These are phyloP conservation scores for Dioszegia aurantiaca DNA, from an alignment of 768 basidiomycete genomes.

Conservation along the genomic window DNA sequence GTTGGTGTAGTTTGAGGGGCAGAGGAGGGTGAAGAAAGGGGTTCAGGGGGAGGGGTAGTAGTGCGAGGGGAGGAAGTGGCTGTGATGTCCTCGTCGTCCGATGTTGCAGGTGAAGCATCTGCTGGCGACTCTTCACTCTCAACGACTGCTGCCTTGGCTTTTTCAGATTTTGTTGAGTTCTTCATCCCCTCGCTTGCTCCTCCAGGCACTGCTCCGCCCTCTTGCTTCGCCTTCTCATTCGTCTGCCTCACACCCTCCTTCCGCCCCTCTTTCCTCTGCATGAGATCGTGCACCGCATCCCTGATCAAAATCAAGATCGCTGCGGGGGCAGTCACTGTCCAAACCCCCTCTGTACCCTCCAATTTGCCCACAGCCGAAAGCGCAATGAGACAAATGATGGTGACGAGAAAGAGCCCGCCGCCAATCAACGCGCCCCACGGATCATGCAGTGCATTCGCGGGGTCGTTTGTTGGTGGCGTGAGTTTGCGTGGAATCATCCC, in stretches of 20 bases:
- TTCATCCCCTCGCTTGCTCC: neutral
- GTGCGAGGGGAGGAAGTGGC: no score
- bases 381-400: constrained; percentile 71
- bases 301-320: constrained; percentile 68
- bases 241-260: constrained; percentile 4
- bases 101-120: no score
- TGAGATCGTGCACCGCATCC: constrained; percentile 57
- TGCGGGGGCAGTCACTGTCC: constrained; percentile 71
- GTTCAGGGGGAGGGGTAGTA: no score
- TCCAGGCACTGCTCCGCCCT: neutral
- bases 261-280: constrained; percentile 14
- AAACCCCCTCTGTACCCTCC: constrained; percentile 49
- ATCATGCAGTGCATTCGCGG: constrained; percentile 68
- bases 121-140: no score
- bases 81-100: no score
- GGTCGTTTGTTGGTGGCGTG: constrained; percentile 51
- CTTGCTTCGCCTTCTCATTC: constrained; percentile 4
- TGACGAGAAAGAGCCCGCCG: constrained; percentile 62
- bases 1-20: no score
- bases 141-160: no score
- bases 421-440: constrained; percentile 72
- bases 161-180: neutral
- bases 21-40: no score
- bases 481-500: constrained; percentile 37
- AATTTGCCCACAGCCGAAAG: constrained; percentile 59